Base-by-base conservation (phyloP, 2,329 filamentous ascomycete species). In the Talaromyces islandicus region DNA sequence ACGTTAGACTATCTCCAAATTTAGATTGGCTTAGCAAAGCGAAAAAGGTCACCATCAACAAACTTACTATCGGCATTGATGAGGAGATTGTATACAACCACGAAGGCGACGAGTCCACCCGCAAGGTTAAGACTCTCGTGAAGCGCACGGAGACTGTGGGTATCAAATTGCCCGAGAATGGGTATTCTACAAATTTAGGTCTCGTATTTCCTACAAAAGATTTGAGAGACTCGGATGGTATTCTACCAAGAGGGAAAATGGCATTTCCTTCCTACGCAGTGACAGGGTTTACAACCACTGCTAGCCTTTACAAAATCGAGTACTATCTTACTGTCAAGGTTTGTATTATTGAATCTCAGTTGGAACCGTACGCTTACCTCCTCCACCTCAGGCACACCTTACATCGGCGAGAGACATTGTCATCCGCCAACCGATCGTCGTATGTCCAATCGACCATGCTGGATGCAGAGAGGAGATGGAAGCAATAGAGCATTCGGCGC, bases 31-130 rank as follows among this genome's bases (percentile, higher is more conserved):
- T 94, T 74, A 86, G 79, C 71, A 97, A 97, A 75, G 92, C 93
- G 54, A 91, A 88, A 72, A 90, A 90, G 71, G 92, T 97, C 57
- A 93, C 91, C 50, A 95, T 99, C 70, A 88, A 92, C 70, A 94
- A 94, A 70, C 94, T 99, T 66, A 96, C 92, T 1, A 87, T 97
- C 48, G 86, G 87, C 12, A 95, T 99, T 67, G 94, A 97, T 71
- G 94, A 99, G 75, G 93, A 97, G 72, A 96, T 97, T 61, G 95
- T 94, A n/a, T 99, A 90, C 77, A 97, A 99, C 66, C 94, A 94
- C 30, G 93, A 97, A 75, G 94, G 94, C 54, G 94, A 97, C 70
- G 94, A 97, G 72, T 92, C 92, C 29, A 90, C 90, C 32, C 90
- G 91, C 65, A 97, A 96, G 75, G 81, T 91, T 66, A 97, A 96